phyloP scores from a whole-genome alignment of 768 basidiomycete genomes.

The Phylloporus sp. region DNA sequence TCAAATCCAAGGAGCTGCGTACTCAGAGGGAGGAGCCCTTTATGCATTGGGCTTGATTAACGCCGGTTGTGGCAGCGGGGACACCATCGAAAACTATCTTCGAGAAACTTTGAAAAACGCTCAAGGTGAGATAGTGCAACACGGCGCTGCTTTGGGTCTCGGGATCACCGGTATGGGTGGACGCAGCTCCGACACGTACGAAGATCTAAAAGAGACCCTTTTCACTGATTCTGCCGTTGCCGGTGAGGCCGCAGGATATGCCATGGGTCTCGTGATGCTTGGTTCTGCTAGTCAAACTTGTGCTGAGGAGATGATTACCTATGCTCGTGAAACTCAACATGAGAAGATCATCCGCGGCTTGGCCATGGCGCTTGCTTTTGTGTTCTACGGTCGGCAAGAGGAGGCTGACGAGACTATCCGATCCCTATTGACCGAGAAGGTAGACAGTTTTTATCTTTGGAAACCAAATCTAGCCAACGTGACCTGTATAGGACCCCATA shows the following conservation, averaged over 20 bases:
- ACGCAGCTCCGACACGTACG: constrained; percentile 84
- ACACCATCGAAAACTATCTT: constrained; percentile 70
- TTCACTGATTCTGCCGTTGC: constrained; percentile 95
- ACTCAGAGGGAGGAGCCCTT: constrained; percentile 93
- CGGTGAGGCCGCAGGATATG: constrained; percentile 93
- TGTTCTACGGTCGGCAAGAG: constrained; percentile 91
- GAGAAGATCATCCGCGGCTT: constrained; percentile 99
- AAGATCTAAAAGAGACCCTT: constrained; percentile 82
- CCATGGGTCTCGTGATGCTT: constrained; percentile 98
- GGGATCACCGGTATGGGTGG: constrained; percentile 95
- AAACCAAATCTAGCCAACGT: background rate
- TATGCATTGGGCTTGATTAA: constrained; percentile 95
- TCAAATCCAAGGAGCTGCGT: constrained; percentile 72
- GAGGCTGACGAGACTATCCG: constrained; percentile 85
- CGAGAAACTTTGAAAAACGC: constrained; percentile 73
- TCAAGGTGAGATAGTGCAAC: constrained; percentile 87
- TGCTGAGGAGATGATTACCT: constrained; percentile 92
- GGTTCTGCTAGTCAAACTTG: constrained; percentile 81
- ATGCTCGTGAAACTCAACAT: constrained; percentile 96
- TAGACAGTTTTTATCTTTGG: constrained; percentile 27
- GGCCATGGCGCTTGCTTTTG: constrained; percentile 87
- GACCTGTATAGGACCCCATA: constrained; percentile 75
- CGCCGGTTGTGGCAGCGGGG: constrained; percentile 76
- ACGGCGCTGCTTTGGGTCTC: constrained; percentile 95
- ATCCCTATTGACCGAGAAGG: constrained; percentile 81